Evolutionary conservation across 257 asterid species (phyloP), one percentile per base, ranked within the genome.

Genomic region (Solanum pinnatisectum): DNA sequence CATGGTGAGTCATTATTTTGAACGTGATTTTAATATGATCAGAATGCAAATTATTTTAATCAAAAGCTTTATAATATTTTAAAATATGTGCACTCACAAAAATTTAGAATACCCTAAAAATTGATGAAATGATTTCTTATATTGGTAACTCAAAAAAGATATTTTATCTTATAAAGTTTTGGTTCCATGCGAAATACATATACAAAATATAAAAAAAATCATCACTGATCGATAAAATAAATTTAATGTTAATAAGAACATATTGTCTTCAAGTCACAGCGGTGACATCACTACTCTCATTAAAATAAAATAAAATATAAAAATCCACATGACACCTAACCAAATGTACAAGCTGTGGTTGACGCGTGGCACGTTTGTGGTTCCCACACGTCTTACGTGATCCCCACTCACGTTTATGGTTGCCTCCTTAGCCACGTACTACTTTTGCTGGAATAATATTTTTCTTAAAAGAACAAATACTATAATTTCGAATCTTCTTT

Each of bases 341-440:
- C 10, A 35, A 30, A 63, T 44, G 44, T 37, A 37, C 35, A 84
- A 35, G 60, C 23, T 40, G 18, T 27, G 16, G 73, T 65, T 35
- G 90, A 91, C 92, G 90, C 88, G 93, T 91, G 90, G 88, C 83
- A 18, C 9, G 7, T 16, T 2, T n/a, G 86, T 83, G 92, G 90
- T 85, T 88, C 89, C 90, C 82, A 25, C 83, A 18, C 16, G 5
- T 39, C 42, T 27, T 32, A 60, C 15, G 8, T 79, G 27, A 44
- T 73, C 84, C 77, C 77, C 82, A 77, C 74, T 18, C 65, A 37
- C 23, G 6, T 78, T 46, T 2, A 63, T 59, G 85, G 78, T 32
- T 40, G 39, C 60, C 36, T 74, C 63, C 85, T 8, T 16, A 39
- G 44, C 90, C 92, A 91, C 89, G 86, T 82, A 67, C 74, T 78